Evolutionary conservation across 192 early-diverging fungal genomes (phyloP).

Genomic region (Rhizophagus sp.): DNA sequence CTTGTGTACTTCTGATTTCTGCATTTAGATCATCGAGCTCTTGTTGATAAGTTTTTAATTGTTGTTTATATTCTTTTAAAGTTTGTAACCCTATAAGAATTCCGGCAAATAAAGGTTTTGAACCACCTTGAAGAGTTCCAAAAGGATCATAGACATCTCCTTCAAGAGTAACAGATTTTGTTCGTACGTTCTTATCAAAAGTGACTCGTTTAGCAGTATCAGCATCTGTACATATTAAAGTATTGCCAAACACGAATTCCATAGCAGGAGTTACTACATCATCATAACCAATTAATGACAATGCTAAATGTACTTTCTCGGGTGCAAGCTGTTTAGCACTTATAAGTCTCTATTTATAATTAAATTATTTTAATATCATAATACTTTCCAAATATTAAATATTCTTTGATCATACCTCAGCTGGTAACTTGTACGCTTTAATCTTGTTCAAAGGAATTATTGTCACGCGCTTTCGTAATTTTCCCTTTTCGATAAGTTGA

Average conservation of each 20-base stretch:
- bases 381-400: background rate
- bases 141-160: conserved; percentile 97
- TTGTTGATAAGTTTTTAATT: conserved; percentile 51
- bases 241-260: conserved; percentile 91
- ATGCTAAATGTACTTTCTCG: conserved; percentile 86
- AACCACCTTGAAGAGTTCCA: conserved; percentile 92
- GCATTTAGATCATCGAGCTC: conserved; percentile 52
- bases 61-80: conserved; percentile 60
- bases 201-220: conserved; percentile 84
- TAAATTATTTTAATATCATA: background rate
- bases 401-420: conserved; percentile 39
- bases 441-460: conserved; percentile 99
- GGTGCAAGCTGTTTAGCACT: conserved; percentile 81
- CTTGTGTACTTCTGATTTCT: conserved; percentile 57
- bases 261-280: conserved; percentile 82
- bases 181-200: conserved; percentile 80
- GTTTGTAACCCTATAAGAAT: conserved; percentile 76
- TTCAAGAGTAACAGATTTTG: conserved; percentile 93
- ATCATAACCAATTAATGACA: conserved; percentile 81
- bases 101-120: conserved; percentile 70
- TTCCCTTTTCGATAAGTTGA: conserved; percentile 78
- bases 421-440: conserved; percentile 49
- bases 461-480: conserved; percentile 77
- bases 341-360: conserved; percentile 57
- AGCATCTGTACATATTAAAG: conserved; percentile 87